phyloP scores from a whole-genome alignment of 306 rosid genomes.

The Ormosia emarginata region DNA sequence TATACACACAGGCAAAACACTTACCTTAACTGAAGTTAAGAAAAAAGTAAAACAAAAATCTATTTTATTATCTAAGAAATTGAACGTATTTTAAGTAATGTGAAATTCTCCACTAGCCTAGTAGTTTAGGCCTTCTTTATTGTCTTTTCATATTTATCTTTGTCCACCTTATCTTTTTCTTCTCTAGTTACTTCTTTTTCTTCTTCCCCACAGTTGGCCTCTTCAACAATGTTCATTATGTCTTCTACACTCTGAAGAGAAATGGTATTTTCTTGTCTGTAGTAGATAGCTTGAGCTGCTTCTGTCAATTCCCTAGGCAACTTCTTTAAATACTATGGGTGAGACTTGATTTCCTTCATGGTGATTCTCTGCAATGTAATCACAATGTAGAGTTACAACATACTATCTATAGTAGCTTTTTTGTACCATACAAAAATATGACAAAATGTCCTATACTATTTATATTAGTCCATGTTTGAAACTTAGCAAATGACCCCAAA shows the following conservation, averaged over 20 bases:
- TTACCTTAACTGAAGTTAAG: neutral
- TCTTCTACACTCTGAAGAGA: conserved; percentile 51
- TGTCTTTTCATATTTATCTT: no score
- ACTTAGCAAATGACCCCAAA: no score
- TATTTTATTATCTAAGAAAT: neutral
- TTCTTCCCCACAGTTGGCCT: conserved; percentile 38
- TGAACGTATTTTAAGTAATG: no score
- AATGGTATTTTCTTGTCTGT: conserved; percentile 44
- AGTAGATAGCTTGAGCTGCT: conserved; percentile 36
- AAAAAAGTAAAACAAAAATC: neutral
- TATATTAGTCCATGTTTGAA: no score
- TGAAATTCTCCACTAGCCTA: no score
- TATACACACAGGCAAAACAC: neutral
- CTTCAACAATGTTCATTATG: conserved; percentile 53
- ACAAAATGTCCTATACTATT: no score
- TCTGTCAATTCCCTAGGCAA: conserved; percentile 60
- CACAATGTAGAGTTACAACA: neutral
- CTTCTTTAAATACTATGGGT: conserved; percentile 63
- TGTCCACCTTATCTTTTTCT: no score
- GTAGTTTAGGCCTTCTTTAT: no score
- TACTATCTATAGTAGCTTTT: neutral
- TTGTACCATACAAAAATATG: no score
- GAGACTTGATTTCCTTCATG: conserved; percentile 53
- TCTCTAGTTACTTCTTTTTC: no score
- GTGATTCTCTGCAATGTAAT: conserved; percentile 47